Percentiles rank a stretch among this genome's conserved stretches.
phyloP scores from a whole-genome alignment of 139 green algal genomes.

The Tetraselmis chui region DNA sequence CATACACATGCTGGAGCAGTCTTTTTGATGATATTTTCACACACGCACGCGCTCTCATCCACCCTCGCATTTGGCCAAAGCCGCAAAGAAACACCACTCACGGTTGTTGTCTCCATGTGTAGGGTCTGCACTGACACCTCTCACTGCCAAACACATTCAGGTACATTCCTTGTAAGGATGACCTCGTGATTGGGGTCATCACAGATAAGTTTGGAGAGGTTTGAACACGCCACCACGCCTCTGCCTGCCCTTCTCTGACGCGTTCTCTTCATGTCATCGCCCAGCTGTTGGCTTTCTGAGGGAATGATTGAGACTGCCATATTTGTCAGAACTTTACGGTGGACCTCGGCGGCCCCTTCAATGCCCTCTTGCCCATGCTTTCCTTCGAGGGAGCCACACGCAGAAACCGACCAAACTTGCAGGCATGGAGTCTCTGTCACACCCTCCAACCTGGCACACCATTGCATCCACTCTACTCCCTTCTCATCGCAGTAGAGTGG shows the following conservation, averaged over 20 bases:
- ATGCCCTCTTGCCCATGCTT: constrained; percentile 61
- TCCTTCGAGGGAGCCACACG: constrained; percentile 76
- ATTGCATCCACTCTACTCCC: too few relatives aligned
- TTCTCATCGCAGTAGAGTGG: too few relatives aligned
- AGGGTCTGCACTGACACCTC: neutral
- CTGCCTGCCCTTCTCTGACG: neutral
- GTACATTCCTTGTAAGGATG: constrained; percentile 66
- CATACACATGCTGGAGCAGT: too few relatives aligned
- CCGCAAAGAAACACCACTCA: neutral
- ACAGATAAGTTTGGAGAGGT: constrained; percentile 60
- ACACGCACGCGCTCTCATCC: neutral
- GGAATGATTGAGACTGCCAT: neutral
- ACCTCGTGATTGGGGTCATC: constrained; percentile 67
- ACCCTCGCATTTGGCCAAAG: neutral
- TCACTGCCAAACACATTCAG: constrained; percentile 28
- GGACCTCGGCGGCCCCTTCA: constrained; percentile 67
- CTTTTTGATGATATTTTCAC: too few relatives aligned
- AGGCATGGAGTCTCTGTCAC: too few relatives aligned
- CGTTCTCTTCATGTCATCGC: neutral
- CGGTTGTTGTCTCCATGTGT: neutral
- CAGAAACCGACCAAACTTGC: constrained; percentile 68
- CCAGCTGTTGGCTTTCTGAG: neutral
- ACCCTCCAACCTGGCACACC: too few relatives aligned
- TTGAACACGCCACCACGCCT: neutral
- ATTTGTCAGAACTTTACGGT: constrained; percentile 53